phyloP scores from a whole-genome alignment of 1,284 basidiomycete genomes.

The Volvariella surrecta region DNA sequence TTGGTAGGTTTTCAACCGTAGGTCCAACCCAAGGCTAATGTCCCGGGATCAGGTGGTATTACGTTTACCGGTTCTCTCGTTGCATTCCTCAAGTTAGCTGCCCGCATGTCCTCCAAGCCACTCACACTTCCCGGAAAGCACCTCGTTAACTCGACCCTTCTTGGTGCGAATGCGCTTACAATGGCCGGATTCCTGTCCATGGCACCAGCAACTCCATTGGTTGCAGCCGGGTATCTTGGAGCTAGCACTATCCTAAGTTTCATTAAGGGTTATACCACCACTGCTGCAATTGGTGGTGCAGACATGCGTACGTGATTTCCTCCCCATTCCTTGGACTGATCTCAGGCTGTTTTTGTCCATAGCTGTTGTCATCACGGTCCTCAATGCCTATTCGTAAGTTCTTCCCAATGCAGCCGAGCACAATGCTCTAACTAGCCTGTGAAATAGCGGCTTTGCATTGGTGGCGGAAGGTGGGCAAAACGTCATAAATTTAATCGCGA shows the following conservation, averaged over 20 bases:
- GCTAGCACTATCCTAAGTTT: constrained; percentile 70
- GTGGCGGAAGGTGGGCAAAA: constrained; percentile 65
- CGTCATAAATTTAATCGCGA: background rate
- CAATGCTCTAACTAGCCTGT: background rate
- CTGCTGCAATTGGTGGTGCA: constrained; percentile 80
- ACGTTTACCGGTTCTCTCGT: constrained; percentile 82
- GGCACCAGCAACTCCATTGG: constrained; percentile 57
- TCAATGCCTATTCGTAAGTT: constrained; percentile 73
- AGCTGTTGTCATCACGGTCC: constrained; percentile 83
- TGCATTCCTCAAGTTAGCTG: constrained; percentile 82
- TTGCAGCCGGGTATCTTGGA: constrained; percentile 71
- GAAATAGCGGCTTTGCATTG: constrained; percentile 66
- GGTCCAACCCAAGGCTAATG: constrained; percentile 1
- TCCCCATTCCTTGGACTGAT: constrained; percentile 3
- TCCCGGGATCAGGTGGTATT: constrained; percentile 43
- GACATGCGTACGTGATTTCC: constrained; percentile 66
- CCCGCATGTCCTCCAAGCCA: constrained; percentile 67
- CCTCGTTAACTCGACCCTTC: constrained; percentile 58
- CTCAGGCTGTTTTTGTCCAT: constrained; percentile 8
- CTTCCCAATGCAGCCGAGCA: background rate
- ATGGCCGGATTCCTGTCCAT: constrained; percentile 71
- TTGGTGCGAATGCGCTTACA: constrained; percentile 59
- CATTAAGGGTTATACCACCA: constrained; percentile 77
- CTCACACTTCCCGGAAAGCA: constrained; percentile 69
- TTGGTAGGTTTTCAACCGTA: constrained; percentile 34